Evolutionary conservation across 108 stramenopile genomes (phyloP).

Genomic region (Cyclostephanos tholiformis): DNA sequence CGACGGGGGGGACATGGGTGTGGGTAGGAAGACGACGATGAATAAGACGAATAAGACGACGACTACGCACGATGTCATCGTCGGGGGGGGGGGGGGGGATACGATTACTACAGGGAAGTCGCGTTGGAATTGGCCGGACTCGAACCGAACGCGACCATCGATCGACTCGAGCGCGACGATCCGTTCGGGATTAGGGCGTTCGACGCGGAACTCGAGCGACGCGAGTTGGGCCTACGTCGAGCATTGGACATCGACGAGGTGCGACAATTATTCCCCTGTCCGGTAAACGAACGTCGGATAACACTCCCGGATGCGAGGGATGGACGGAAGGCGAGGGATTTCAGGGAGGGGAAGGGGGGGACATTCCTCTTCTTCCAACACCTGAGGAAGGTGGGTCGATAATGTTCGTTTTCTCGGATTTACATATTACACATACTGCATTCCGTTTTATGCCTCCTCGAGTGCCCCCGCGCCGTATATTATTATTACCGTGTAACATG

Average conservation of each 20-base stretch:
- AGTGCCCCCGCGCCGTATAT: too few relatives aligned
- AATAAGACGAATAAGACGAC: too few relatives aligned
- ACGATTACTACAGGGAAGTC: constrained; percentile 14
- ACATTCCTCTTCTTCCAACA: constrained; percentile 83
- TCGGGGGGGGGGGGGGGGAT: constrained; percentile 42
- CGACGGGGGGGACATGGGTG: too few relatives aligned
- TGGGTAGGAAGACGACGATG: too few relatives aligned
- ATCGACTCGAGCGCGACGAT: constrained; percentile 55
- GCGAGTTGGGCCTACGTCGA: constrained; percentile 52
- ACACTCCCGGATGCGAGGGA: constrained; percentile 75
- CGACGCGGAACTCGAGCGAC: constrained; percentile 53
- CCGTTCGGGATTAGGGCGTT: constrained; percentile 75
- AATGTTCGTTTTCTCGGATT: too few relatives aligned
- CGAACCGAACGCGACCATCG: constrained; percentile 50
- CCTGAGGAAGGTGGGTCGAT: constrained; percentile 63
- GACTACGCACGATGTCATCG: too few relatives aligned
- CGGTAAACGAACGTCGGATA: constrained; percentile 54
- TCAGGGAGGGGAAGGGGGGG: constrained; percentile 53
- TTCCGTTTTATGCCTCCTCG: too few relatives aligned
- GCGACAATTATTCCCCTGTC: constrained; percentile 76
- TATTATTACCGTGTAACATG: too few relatives aligned
- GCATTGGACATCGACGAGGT: constrained; percentile 54
- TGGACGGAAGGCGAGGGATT: constrained; percentile 51
- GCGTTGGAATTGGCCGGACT: constrained; percentile 62
- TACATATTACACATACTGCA: too few relatives aligned